These are phyloP conservation scores for Starmerella kuoi DNA, from an alignment of 805 yeast genomes.

Conservation along the genomic window DNA sequence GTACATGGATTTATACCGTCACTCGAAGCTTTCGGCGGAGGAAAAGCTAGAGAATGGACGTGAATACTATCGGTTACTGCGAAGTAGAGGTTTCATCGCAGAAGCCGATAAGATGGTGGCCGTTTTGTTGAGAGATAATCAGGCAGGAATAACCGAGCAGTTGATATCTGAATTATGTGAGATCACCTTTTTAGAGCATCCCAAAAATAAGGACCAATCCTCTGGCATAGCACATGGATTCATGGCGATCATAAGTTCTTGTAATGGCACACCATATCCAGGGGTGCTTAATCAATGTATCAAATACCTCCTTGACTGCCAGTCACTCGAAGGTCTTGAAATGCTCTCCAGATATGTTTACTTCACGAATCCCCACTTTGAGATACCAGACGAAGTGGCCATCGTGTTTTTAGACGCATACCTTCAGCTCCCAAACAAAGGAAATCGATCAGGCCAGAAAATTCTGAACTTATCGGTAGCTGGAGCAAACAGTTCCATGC, in stretches of 20 bases:
- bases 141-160: conserved; percentile 6
- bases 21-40: conserved; percentile 4
- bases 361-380: conserved; percentile 16
- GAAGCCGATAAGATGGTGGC: conserved; percentile 21
- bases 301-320: conserved; percentile 1
- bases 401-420: conserved; percentile 20
- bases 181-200: background rate
- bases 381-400: conserved; percentile 7
- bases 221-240: conserved; percentile 1
- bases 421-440: conserved; percentile 12
- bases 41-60: conserved; percentile 21
- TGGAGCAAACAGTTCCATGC: conserved; percentile 5
- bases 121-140: conserved; percentile 15
- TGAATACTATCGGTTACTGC: conserved; percentile 19
- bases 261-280: conserved; percentile 1
- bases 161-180: conserved; percentile 9
- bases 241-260: conserved; percentile 2
- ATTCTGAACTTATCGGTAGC: conserved; percentile 13
- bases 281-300: conserved; percentile 5
- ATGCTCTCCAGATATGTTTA: conserved; percentile 11
- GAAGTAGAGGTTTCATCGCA: conserved; percentile 12
- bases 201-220: background rate
- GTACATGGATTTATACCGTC: conserved; percentile 20
- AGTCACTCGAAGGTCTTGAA: conserved; percentile 1
- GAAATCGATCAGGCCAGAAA: conserved; percentile 10